Base-by-base conservation (phyloP, 73 alveolate species). In the Uronychia setigera region DNA sequence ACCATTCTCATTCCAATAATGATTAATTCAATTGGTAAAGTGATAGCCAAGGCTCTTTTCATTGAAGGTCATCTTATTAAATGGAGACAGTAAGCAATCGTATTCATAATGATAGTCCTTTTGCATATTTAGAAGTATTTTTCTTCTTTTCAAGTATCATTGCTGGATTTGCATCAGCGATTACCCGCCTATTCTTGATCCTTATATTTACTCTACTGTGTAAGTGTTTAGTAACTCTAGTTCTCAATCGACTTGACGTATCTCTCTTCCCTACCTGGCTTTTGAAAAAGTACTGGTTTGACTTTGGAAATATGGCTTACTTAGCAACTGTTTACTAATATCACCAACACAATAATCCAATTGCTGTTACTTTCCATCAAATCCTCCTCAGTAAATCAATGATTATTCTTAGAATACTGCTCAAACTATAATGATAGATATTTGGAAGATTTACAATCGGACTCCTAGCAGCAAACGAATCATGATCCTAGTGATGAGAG, bases 281-380 rank as follows among this genome's bases (percentile, higher is more conserved):
- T 32, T 32, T 35, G 0, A 81, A 81, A 1, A 60, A 30, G 32
- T 1, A 59, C 0, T 81, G 74, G 32, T 25, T 81, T 27, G 88
- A 81, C 58, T 1, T 11, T 11, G 35, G 30, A 26, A 80, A 80
- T 59, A 80, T 57, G 29, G 87, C 87, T 14, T 80, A 80, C 30
- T 80, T 31, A 31, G 87, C 80, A 80, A 31, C 87, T 1, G 35
- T 80, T 29, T 31, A 31, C 25, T 5, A 57, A 0, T 74, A 80
- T 1, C 87, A 80, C 30, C 35, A 35, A 26, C 87, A 80, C 58
- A 80, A 80, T 33, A 80, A 80, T 29, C 87, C 87, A 1, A 58
- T 80, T 57, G 13, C 58, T 57, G 35, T 78, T 32, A 78, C 84
- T 26, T 78, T 78, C 84, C 35, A 78, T 32, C n/a, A 31, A 0